Percentiles rank a stretch among this genome's conserved stretches.
Evolutionary conservation across 495 filamentous ascomycete species (phyloP).

Genomic region (Aspergillus wentii): DNA sequence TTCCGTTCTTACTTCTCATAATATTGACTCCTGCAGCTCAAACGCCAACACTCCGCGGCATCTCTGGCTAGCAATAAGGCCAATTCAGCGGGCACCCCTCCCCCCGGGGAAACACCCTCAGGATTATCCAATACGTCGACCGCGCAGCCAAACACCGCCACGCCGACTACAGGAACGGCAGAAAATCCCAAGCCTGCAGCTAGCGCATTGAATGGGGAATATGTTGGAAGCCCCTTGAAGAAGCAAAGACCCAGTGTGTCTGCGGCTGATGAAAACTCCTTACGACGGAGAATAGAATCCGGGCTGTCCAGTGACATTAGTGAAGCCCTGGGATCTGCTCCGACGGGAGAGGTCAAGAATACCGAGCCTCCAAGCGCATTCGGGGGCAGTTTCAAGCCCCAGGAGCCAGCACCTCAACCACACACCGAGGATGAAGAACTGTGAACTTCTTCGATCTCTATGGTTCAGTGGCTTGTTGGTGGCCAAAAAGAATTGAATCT

Average conservation of each 20-base stretch:
- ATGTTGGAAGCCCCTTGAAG: constrained; percentile 77
- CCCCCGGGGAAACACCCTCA: constrained; percentile 32
- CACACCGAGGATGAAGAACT: constrained; percentile 34
- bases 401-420: constrained; percentile 1
- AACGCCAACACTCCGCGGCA: constrained; percentile 89
- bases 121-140: constrained; percentile 31
- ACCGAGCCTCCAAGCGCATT: constrained; percentile 12
- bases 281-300: constrained; percentile 42
- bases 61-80: constrained; percentile 50
- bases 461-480: too few species aligned
- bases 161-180: constrained; percentile 15
- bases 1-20: neutral
- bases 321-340: constrained; percentile 23
- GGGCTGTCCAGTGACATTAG: constrained; percentile 35
- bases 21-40: constrained; percentile 58
- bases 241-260: constrained; percentile 72
- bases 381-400: constrained; percentile 9
- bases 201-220: constrained; percentile 38
- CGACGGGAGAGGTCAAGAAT: constrained; percentile 1
- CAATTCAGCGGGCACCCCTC: constrained; percentile 39
- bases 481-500: neutral
- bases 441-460: too few species aligned
- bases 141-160: constrained; percentile 29
- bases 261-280: constrained; percentile 51
- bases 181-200: constrained; percentile 23